phyloP scores from a whole-genome alignment of 345 rosid genomes.

The Arabidopsis suecica region DNA sequence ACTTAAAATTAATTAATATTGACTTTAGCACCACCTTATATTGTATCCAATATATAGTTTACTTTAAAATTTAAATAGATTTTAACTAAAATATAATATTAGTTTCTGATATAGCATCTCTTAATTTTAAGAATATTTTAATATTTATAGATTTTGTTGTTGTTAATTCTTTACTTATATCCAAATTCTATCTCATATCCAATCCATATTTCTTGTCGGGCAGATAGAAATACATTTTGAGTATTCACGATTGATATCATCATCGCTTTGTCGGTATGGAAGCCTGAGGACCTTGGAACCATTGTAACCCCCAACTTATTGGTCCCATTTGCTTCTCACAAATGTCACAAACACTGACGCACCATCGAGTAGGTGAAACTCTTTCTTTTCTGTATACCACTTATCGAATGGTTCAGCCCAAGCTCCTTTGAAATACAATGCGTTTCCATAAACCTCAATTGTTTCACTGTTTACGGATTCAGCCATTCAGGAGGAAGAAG shows the following conservation, averaged over 20 bases:
- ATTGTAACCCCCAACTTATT: neutral
- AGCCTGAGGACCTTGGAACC: slow-evolving; percentile 11
- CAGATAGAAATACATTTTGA: slow-evolving; percentile 21
- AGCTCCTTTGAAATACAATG: slow-evolving; percentile 20
- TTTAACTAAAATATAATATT: too few species aligned
- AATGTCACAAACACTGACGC: neutral
- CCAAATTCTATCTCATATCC: neutral
- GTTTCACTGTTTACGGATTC: neutral
- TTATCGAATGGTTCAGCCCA: neutral
- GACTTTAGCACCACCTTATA: too few species aligned
- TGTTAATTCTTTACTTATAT: too few species aligned
- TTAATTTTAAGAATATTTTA: too few species aligned
- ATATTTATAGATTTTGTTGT: too few species aligned
- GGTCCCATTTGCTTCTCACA: neutral
- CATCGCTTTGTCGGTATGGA: neutral
- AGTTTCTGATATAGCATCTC: too few species aligned
- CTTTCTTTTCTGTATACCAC: neutral
- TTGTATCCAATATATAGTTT: too few species aligned
- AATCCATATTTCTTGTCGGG: neutral
- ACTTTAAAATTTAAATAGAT: too few species aligned
- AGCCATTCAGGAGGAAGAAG: slow-evolving; percentile 6
- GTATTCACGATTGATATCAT: neutral
- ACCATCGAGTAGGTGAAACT: slow-evolving; percentile 3
- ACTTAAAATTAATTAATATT: too few species aligned
- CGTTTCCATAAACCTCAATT: neutral